Evolutionary conservation across 345 rosid genomes (phyloP).

Genomic region (Ailanthus altissimus): DNA sequence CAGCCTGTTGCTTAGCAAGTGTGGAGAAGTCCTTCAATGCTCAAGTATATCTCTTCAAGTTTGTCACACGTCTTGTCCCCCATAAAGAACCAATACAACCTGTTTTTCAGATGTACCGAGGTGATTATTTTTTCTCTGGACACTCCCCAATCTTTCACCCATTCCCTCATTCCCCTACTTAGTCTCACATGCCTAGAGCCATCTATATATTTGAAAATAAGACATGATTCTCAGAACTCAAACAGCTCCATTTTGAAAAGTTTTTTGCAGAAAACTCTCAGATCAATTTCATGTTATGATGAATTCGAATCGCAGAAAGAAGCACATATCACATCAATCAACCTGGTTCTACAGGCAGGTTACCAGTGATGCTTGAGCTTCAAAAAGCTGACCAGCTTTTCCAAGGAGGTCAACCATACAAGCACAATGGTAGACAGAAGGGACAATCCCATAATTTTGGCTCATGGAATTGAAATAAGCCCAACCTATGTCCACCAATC

Average conservation of each 20-base stretch:
- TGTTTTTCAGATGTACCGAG: conserved; percentile 27
- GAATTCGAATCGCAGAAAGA: neutral
- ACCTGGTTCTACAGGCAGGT: conserved; percentile 19
- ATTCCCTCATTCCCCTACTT: conserved; percentile 17
- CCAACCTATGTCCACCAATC: conserved; percentile 31
- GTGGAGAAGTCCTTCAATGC: conserved; percentile 12
- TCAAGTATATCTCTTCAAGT: conserved; percentile 8
- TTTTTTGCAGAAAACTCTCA: neutral
- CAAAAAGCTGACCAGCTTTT: conserved; percentile 30
- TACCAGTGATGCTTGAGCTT: conserved; percentile 24
- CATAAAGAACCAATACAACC: conserved; percentile 17
- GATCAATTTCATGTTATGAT: neutral
- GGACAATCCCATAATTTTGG: conserved; percentile 29
- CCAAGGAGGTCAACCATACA: conserved; percentile 36
- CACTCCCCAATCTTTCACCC: conserved; percentile 13
- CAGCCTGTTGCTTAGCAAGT: conserved; percentile 8
- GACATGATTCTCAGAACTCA: conserved; percentile 6
- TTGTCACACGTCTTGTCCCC: conserved; percentile 10
- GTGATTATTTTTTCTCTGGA: conserved; percentile 21
- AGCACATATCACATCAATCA: neutral
- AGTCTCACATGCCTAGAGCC: conserved; percentile 19
- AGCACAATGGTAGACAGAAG: conserved; percentile 18
- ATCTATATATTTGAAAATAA: conserved; percentile 24
- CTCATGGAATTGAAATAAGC: conserved; percentile 33
- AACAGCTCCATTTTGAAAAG: neutral